Conservation (phyloP, 75 land plant species). For the Chamaecyparis obtusa region DNA sequence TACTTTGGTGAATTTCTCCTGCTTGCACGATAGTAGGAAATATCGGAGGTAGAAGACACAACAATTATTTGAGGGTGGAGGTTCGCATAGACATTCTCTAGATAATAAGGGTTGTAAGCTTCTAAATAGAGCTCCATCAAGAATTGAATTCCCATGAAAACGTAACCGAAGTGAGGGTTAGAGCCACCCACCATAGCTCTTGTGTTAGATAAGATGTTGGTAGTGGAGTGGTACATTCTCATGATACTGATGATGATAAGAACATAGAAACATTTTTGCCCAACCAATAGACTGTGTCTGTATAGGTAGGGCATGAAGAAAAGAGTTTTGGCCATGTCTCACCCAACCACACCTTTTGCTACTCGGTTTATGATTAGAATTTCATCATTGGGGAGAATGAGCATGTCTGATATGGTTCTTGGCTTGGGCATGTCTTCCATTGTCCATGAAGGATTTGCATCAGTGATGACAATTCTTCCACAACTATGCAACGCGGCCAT, state of each 20-base stretch:
- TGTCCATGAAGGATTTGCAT: conserved; percentile 51
- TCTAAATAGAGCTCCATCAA: conserved; percentile 38
- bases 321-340: conserved; percentile 40
- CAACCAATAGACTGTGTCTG: conserved; percentile 2
- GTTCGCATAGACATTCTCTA: not conserved
- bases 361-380: conserved; percentile 71
- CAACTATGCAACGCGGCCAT: conserved; percentile 35
- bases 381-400: conserved; percentile 55
- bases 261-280: not conserved
- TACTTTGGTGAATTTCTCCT: no score
- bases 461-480: conserved; percentile 41
- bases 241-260: conserved; percentile 16
- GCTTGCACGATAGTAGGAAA: no score
- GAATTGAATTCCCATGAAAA: conserved; percentile 32
- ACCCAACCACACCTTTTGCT: conserved; percentile 45
- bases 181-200: conserved; percentile 25
- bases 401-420: conserved; percentile 79
- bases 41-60: not conserved
- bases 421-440: conserved; percentile 61
- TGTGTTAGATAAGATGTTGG: conserved; percentile 50
- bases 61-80: conserved; percentile 17
- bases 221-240: conserved; percentile 66
- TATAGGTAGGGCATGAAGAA: conserved; percentile 49
- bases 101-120: conserved; percentile 34
- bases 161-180: conserved; percentile 16